These are phyloP conservation scores for Arabidopsis hybrid DNA, from an alignment of 441 rosid species.

Conservation along the genomic window DNA sequence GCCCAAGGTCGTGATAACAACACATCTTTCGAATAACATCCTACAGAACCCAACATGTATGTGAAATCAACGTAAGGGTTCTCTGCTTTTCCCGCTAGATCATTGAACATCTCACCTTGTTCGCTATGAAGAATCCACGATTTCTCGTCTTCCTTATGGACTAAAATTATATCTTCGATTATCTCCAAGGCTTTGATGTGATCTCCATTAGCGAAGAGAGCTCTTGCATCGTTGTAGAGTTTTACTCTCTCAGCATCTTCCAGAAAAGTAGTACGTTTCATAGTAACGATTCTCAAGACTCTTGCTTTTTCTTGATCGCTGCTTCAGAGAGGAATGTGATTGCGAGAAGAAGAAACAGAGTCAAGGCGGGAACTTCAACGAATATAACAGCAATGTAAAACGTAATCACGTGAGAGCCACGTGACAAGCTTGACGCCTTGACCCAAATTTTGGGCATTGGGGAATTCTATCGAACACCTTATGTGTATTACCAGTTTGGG, in stretches of 20 bases:
- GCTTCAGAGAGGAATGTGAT: neutral
- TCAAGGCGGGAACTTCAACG: neutral
- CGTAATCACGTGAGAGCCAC: constrained; percentile 2
- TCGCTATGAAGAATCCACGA: neutral
- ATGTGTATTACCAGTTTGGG: neutral
- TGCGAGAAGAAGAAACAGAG: neutral
- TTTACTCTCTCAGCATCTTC: neutral
- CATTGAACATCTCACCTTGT: neutral
- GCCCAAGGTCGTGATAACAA: neutral
- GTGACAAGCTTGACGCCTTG: neutral
- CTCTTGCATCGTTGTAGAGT: neutral
- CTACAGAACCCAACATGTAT: constrained; percentile 15
- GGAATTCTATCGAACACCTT: constrained; percentile 6
- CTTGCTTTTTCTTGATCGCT: constrained; percentile 6
- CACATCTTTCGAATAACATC: neutral
- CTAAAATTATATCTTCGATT: neutral
- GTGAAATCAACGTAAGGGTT: neutral
- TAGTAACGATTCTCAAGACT: neutral
- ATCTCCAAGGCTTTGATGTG: constrained; percentile 22
- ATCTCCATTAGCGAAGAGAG: neutral
- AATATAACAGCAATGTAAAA: neutral
- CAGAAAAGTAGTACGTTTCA: neutral
- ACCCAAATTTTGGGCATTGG: neutral
- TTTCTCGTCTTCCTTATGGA: neutral
- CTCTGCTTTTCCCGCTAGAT: neutral